Conservation (phyloP, 495 filamentous ascomycete genomes). For the Hypoxylon lenormandii region DNA sequence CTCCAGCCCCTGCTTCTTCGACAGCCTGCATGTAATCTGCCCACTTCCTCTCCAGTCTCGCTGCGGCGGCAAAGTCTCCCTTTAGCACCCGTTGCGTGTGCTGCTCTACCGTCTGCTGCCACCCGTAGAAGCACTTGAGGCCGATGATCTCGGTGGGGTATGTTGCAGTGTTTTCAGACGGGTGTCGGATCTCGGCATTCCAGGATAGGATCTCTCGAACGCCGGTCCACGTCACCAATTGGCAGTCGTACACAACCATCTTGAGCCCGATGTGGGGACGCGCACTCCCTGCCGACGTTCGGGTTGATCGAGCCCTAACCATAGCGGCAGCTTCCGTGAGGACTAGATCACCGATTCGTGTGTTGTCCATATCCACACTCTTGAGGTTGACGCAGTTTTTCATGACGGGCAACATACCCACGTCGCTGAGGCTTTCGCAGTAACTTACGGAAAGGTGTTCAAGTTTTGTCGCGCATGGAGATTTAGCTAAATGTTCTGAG, state of each 20-base stretch:
- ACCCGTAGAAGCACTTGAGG: slow-evolving; percentile 93
- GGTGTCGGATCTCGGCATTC: slow-evolving; percentile 75
- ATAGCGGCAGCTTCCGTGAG: slow-evolving; percentile 85
- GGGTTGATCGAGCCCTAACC: slow-evolving; percentile 72
- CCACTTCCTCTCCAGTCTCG: slow-evolving; percentile 87
- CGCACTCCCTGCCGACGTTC: slow-evolving; percentile 53
- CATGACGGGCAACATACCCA: slow-evolving; percentile 84
- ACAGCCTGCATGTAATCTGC: slow-evolving; percentile 91
- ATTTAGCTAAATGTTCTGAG: slow-evolving; percentile 74
- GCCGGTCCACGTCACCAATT: slow-evolving; percentile 91
- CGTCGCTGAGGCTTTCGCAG: slow-evolving; percentile 86
- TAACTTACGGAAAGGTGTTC: slow-evolving; percentile 88
- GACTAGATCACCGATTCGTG: slow-evolving; percentile 85
- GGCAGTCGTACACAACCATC: slow-evolving; percentile 90
- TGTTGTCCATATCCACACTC: slow-evolving; percentile 92
- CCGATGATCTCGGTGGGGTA: slow-evolving; percentile 80
- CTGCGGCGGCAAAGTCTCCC: slow-evolving; percentile 77
- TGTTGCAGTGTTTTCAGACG: slow-evolving; percentile 53
- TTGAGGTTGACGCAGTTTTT: slow-evolving; percentile 75
- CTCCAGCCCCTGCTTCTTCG: slow-evolving; percentile 79
- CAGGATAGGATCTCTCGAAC: slow-evolving; percentile 85
- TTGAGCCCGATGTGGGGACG: slow-evolving; percentile 72
- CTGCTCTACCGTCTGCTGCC: slow-evolving; percentile 93
- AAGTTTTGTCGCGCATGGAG: slow-evolving; percentile 75
- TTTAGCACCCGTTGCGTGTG: slow-evolving; percentile 84